These are phyloP conservation scores for Jimgerdemannia flammicorona DNA, from an alignment of 192 early-diverging fungal species.

Conservation along the genomic window DNA sequence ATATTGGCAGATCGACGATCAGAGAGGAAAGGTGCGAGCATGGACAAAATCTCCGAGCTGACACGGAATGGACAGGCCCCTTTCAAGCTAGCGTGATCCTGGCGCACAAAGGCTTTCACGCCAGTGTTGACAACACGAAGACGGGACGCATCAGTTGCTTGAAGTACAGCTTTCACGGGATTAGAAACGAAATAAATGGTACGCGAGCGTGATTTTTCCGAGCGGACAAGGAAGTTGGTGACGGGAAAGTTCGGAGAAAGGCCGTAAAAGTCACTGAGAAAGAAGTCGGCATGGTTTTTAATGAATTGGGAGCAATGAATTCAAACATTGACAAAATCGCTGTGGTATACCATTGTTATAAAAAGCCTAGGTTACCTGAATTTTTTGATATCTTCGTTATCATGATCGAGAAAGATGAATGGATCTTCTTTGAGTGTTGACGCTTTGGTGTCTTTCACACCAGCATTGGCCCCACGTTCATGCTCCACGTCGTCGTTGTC, in stretches of 20 bases:
- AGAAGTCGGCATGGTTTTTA: constrained; percentile 10
- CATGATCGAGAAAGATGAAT: constrained; percentile 74
- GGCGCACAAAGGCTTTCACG: constrained; percentile 81
- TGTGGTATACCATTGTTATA: not conserved
- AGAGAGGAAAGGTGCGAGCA: constrained; percentile 50
- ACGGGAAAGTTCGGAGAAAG: constrained; percentile 69
- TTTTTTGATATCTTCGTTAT: constrained; percentile 53
- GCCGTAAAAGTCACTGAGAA: constrained; percentile 65
- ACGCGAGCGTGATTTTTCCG: constrained; percentile 59
- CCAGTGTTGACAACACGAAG: constrained; percentile 92
- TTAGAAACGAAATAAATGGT: constrained; percentile 84
- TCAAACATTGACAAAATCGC: too few relatives aligned
- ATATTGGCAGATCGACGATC: constrained; percentile 43
- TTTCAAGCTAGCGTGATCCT: constrained; percentile 50
- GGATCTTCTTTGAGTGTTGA: constrained; percentile 71
- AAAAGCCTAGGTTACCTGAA: constrained; percentile 38
- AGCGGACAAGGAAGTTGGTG: constrained; percentile 86
- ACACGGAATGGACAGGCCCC: constrained; percentile 61
- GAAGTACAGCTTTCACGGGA: constrained; percentile 72
- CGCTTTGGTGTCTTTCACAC: constrained; percentile 39
- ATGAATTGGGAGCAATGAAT: too few relatives aligned
- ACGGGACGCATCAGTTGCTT: constrained; percentile 52
- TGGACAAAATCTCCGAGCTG: constrained; percentile 60
- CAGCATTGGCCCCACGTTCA: constrained; percentile 18
- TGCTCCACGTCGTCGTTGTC: constrained; percentile 15